Base-by-base conservation (phyloP, 2,329 filamentous ascomycete species). In the Emericellopsis cladophorae region DNA sequence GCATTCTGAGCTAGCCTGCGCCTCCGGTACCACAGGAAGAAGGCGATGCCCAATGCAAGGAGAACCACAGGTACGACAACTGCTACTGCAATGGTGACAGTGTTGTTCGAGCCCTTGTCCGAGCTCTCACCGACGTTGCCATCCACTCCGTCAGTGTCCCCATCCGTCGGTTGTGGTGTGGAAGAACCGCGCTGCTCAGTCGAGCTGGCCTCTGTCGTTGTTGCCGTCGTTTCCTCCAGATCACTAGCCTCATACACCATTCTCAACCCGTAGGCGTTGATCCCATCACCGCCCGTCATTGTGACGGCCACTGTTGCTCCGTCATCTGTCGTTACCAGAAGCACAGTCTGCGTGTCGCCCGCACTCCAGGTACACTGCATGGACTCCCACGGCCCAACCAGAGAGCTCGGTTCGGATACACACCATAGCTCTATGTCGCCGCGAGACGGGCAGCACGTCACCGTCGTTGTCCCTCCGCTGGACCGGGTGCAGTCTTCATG, bases 171-270 rank as follows among this genome's bases (percentile, higher is more conserved):
- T 33, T 33, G 16, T 36, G 34, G 16, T 22, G 12, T 18, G 4
- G 36, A 38, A 8, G 15, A 7, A 4, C 36, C 40, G 8, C 46
- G 7, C 11, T 36, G 40, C 4, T 40, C 38, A 2, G 44, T 41
- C 14, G 42, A 38, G 12, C 37, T 36, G 4, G 33, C 39, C 12
- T 42, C 49, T 16, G 40, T 46, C 26, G 44, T 42, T 4, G 40
- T 16, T 3, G 11, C 31, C 11, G 31, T 12, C 31, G 31, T 32
- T 15, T 6, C 31, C 31, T 32, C 31, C 31, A 54, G 21, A 31
- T 60, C 56, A 7, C 47, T 55, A n/a, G 45, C 33, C 32, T 60
- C 49, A 39, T 58, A 55, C 10, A 62, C 51, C 58, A 61, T 62
- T 7, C 54, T 50, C 10, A 61, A 39, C 29, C 58, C 58, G 35